Evolutionary conservation across 371 early-diverging fungal species (phyloP).

Genomic region (Zychaea mexicana): DNA sequence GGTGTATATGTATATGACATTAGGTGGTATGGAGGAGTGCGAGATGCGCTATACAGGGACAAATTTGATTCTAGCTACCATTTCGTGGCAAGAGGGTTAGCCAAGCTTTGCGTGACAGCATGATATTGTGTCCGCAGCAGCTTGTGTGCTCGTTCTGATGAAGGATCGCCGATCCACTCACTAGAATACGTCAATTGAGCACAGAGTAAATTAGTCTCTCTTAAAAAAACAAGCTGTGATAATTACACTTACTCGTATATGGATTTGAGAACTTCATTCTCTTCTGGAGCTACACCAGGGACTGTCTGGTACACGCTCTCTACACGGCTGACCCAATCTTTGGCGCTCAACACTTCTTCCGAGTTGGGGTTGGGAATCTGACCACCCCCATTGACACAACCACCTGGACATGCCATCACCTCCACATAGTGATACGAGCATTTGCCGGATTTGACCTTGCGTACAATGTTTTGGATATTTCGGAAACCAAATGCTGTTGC

Average conservation of each 20-base stretch:
- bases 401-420: constrained; percentile 96
- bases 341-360: constrained; percentile 51
- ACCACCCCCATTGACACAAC: constrained; percentile 93
- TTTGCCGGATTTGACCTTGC: constrained; percentile 76
- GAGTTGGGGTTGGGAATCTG: constrained; percentile 61
- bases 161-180: constrained; percentile 49
- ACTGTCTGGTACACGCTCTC: constrained; percentile 60
- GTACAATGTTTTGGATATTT: constrained; percentile 94
- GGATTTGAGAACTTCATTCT: constrained; percentile 51
- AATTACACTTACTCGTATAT: constrained; percentile 58
- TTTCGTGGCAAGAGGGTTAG: constrained; percentile 71
- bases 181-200: constrained; percentile 15
- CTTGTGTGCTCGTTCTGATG: constrained; percentile 46
- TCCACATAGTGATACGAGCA: constrained; percentile 88
- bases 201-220: background rate
- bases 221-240: background rate
- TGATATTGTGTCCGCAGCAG: constrained; percentile 79
- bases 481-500: constrained; percentile 94
- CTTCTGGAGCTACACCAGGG: constrained; percentile 53
- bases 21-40: background rate
- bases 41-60: background rate
- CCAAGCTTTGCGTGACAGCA: constrained; percentile 66
- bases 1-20: background rate
- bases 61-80: constrained; percentile 54
- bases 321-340: constrained; percentile 61